Evolutionary conservation across 1,284 basidiomycete genomes (phyloP).

Genomic region (Papiliotrema flavescens): DNA sequence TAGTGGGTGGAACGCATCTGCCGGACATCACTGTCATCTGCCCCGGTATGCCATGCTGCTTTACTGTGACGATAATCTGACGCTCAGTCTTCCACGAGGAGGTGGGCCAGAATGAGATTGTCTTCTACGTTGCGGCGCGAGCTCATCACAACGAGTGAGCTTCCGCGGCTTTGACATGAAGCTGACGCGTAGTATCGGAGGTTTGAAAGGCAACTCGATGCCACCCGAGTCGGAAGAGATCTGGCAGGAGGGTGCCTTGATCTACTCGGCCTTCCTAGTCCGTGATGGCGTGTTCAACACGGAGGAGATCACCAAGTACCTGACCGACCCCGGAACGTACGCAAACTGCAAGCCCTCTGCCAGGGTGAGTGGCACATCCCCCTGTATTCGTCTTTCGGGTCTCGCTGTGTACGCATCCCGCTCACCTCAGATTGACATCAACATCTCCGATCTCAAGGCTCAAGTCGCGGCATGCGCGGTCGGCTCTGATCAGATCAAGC

Average conservation of each 20-base stretch:
- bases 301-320: not conserved
- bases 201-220: slow-evolving; percentile 42
- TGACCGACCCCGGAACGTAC: too few species aligned
- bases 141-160: slow-evolving; percentile 42
- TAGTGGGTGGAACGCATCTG: slow-evolving; percentile 26
- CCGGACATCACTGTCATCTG: slow-evolving; percentile 47
- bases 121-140: slow-evolving; percentile 41
- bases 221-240: slow-evolving; percentile 39
- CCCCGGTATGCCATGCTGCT: slow-evolving; percentile 10
- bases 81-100: slow-evolving; percentile 32
- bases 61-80: not conserved
- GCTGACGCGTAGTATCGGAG: slow-evolving; percentile 14
- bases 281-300: slow-evolving; percentile 17
- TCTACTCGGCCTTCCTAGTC: slow-evolving; percentile 18
- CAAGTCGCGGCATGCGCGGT: slow-evolving; percentile 17
- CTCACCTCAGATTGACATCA: not conserved
- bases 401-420: too few species aligned
- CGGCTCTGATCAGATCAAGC: slow-evolving; percentile 13
- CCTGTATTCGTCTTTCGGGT: too few species aligned
- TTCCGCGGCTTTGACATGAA: too few species aligned
- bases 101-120: slow-evolving; percentile 28
- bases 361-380: not conserved
- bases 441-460: slow-evolving; percentile 20
- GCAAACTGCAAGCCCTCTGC: too few species aligned
- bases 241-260: slow-evolving; percentile 44